phyloP scores from a whole-genome alignment of 2,329 filamentous ascomycete species.

The Elsinoe perseae region DNA sequence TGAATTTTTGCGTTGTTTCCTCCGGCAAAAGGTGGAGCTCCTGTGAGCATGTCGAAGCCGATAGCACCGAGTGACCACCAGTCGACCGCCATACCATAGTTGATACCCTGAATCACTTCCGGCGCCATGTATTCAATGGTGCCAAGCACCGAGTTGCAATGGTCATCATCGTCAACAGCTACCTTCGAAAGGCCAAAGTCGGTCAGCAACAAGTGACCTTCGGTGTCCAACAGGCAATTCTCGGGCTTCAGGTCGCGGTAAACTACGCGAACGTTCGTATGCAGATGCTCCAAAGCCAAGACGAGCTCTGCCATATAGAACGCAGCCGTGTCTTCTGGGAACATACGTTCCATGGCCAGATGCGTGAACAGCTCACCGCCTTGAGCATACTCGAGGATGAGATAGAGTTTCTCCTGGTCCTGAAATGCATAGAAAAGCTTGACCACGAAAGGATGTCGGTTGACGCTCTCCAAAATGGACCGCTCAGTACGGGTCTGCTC shows the following conservation, averaged over 20 bases:
- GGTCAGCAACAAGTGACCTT: conserved; percentile 87
- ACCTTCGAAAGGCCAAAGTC: conserved; percentile 98
- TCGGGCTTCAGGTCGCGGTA: conserved; percentile 97
- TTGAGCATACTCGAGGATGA: conserved; percentile 95
- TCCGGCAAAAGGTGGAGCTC: conserved; percentile 81
- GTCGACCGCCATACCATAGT: conserved; percentile 91
- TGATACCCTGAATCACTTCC: conserved; percentile 78
- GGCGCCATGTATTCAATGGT: conserved; percentile 99
- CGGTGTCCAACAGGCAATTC: conserved; percentile 85
- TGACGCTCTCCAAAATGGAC: conserved; percentile 88
- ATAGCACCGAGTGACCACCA: conserved; percentile 98
- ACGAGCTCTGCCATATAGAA: conserved; percentile 99
- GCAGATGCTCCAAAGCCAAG: conserved; percentile 85
- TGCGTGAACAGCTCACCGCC: conserved; percentile 97
- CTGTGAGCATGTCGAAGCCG: conserved; percentile 86
- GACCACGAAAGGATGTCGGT: conserved; percentile 93
- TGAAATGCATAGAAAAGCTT: conserved; percentile 98
- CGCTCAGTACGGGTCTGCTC: conserved; percentile 98
- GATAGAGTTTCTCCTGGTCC: conserved; percentile 92
- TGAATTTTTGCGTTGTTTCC: conserved; percentile 92
- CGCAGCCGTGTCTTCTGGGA: conserved; percentile 75
- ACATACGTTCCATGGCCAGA: conserved; percentile 88
- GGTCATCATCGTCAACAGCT: conserved; percentile 61
- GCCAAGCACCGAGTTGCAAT: conserved; percentile 83
- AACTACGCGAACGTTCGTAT: conserved; percentile 84